Base-by-base conservation (phyloP, 2,329 filamentous ascomycete genomes). In the Hypoxylon sp. region DNA sequence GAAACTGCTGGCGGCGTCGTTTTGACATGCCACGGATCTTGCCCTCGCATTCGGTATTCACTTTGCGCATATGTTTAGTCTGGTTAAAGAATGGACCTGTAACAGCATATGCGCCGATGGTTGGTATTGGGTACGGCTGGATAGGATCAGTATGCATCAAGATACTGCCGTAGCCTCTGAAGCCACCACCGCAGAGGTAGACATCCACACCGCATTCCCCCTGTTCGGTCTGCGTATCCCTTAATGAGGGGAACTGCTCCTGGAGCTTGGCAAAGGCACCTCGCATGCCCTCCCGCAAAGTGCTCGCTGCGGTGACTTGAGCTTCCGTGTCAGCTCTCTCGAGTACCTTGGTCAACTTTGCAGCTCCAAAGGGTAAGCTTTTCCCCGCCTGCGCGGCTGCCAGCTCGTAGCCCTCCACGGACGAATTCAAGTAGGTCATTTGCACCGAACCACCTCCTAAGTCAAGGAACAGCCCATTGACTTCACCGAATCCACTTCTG, bases 161-260 rank as follows among this genome's bases (percentile, higher is more conserved):
- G 74, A 97, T 89, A 78, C 93, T 96, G 5, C 94, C 94, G 83
- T 96, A 97, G 14, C 94, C 94, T 34, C 94, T 85, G 75, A 97
- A 97, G 0, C 94, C 94, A 23, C 94, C 94, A 45, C 94, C 94
- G 67, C 92, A 97, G 61, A 97, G 88, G 76, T 94, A 97, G 7
- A 97, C 82, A 32, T 91, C 88, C 61, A 94, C 83, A 3, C 85
- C 85, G 1, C 81, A 82, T 8, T 66, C 46, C 6, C 65, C 65
- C 21, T 60, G 41, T 30, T 56, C 59, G 11, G 67, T 59, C 25
- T 70, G 73, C 5, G 89, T 77, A 14, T 83, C 79, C 11, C 79
- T 74, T 0, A 94, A 87, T 1, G 73, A 72, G 2, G 85, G 80
- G 65, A 88, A 89, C 39, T 74, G 77, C 43, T 73, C 71, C 67